These are phyloP conservation scores for Goniomonas avonlea DNA, from an alignment of 78 protist genomes.

Conservation along the genomic window DNA sequence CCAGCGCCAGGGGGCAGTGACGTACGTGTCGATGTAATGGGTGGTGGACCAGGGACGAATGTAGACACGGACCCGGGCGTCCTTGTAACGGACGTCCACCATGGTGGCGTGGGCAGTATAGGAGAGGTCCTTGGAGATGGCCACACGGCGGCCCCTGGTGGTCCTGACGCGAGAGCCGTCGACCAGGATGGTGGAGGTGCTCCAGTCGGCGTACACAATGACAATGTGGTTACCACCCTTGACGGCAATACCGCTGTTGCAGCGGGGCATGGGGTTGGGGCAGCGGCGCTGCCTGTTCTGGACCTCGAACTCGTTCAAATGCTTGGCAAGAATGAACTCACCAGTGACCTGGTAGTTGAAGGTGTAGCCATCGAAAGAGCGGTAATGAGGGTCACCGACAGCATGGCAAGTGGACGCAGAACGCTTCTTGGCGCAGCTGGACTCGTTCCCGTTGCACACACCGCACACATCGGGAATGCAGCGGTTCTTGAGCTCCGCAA, in stretches of 20 bases:
- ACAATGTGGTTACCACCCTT: background rate
- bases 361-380: slow-evolving; percentile 1
- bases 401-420: background rate
- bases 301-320: slow-evolving; percentile 3
- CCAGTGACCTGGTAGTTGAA: slow-evolving; percentile 6
- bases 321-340: slow-evolving; percentile 4
- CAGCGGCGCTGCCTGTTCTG: background rate
- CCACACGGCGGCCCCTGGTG: background rate
- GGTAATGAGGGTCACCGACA: slow-evolving; percentile 12
- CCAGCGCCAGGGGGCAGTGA: background rate
- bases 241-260: slow-evolving; percentile 10
- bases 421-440: background rate
- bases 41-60: background rate
- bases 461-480: slow-evolving; percentile 15
- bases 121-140: background rate
- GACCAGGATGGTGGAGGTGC: background rate
- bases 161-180: background rate
- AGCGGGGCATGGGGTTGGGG: background rate
- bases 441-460: slow-evolving; percentile 8
- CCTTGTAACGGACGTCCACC: background rate
- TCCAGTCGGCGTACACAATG: background rate
- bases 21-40: slow-evolving; percentile 3
- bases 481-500: no score
- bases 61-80: background rate
- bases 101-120: background rate